Base-by-base conservation (phyloP, 345 rosid genomes). In the Syzygium grande region DNA sequence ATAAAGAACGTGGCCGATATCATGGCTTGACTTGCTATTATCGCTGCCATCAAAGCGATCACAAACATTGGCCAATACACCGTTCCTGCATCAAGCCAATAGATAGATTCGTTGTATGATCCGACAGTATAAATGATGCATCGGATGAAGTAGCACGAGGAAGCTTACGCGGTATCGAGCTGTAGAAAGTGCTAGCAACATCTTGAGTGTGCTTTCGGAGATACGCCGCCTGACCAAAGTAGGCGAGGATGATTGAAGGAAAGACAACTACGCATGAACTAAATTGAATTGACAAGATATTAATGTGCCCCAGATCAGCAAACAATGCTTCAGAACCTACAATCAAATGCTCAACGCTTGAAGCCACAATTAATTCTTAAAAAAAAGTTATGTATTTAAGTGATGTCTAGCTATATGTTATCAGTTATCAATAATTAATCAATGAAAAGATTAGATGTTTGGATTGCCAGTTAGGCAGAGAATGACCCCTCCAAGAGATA, bases 321-420 rank as follows among this genome's bases (percentile, higher is more conserved):
- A 92, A 92, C 85, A 92, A 49, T 3, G 93, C 92, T 90, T 91
- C 91, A 7, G 91, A 85, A 51, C 93, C 93, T 89, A 84, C 41
- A 52, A 79, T 30, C 11, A 59, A 29, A 56, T 6, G n/a, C 19
- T 90, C 92, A 87, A 90, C 12, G 65, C 52, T 12, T 56, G 25
- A 59, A 23, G 27, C 65, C 16, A 59, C 30, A 59, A 25, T 11
- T 59, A 59, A 59, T 25, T 59, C 65, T 59, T 59, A 1, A 59
- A 59, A 11, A 12, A 59, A 11, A 34, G 65, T 59, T 11, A 25
- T 27, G 27, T 59, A 61, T 61, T 23, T 5, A 0, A 61, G 27
- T n/a, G 65, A 11, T 0, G 30, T 4, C 25, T 25, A 59, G 29
- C 65, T 59, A 11, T 27, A 59, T 59, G 30, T 34, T 59, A 25